Evolutionary conservation across 2,329 filamentous ascomycete genomes (phyloP).

Genomic region (Penicillium sumatraense): DNA sequence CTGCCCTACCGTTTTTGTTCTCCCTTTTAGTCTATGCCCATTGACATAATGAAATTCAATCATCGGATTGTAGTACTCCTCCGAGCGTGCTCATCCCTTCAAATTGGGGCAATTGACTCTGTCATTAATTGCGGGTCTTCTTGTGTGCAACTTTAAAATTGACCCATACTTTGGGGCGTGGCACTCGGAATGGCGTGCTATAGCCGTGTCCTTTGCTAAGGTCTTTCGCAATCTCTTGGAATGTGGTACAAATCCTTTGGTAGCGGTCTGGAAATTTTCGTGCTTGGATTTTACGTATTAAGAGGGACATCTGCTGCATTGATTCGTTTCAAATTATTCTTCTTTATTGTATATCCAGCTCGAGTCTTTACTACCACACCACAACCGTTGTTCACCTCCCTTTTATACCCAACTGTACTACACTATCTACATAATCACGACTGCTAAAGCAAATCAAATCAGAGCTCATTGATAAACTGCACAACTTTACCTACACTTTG

Average conservation of each 20-base stretch:
- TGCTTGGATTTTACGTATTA: not conserved
- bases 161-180: conserved; percentile 10
- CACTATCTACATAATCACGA: too few species aligned
- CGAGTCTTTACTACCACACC: not conserved
- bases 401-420: too few species aligned
- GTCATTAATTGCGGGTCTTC: not conserved
- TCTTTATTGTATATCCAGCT: not conserved
- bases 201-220: conserved; percentile 12
- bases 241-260: conserved; percentile 25
- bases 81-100: not conserved
- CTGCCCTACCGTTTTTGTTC: not conserved
- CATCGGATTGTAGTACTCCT: not conserved
- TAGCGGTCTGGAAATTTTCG: conserved; percentile 18
- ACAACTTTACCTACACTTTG: too few species aligned
- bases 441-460: too few species aligned
- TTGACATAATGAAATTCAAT: not conserved
- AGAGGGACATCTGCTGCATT: not conserved
- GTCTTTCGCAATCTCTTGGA: conserved; percentile 21
- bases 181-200: conserved; percentile 26
- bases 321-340: not conserved
- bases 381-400: not conserved
- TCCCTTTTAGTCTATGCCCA: not conserved
- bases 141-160: not conserved
- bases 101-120: not conserved
- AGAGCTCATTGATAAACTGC: too few species aligned